A percentile compares a stretch with the other conserved stretches of the same genome.
Evolutionary conservation across 345 rosid species (phyloP).

Genomic region (Pseudoturritis turrita): DNA sequence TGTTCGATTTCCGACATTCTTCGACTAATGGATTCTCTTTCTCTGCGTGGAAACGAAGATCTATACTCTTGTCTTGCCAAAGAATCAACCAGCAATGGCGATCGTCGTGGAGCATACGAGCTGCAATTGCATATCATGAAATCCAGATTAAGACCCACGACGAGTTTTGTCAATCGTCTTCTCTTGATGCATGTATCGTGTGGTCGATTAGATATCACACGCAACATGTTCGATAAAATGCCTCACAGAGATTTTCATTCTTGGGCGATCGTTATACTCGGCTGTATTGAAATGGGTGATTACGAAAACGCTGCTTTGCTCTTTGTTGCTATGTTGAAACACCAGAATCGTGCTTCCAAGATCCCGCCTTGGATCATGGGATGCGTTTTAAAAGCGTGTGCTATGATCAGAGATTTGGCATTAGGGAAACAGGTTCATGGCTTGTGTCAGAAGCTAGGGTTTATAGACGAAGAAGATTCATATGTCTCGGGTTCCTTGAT

Average conservation of each 20-base stretch:
- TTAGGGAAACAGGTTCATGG: slow-evolving; percentile 71
- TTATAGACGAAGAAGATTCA: slow-evolving; percentile 16
- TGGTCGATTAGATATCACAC: slow-evolving; percentile 42
- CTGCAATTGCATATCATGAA: slow-evolving; percentile 41
- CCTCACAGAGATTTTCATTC: slow-evolving; percentile 45
- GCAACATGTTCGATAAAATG: slow-evolving; percentile 67
- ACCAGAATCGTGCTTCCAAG: slow-evolving; percentile 1
- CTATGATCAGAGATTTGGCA: slow-evolving; percentile 37
- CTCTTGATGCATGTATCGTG: slow-evolving; percentile 47
- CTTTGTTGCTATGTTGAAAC: slow-evolving; percentile 45
- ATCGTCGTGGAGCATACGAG: slow-evolving; percentile 41
- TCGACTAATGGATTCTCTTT: slow-evolving; percentile 48
- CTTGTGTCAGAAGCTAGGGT: slow-evolving; percentile 51
- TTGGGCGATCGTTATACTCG: slow-evolving; percentile 53
- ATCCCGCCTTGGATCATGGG: slow-evolving; percentile 45
- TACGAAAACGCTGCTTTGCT: slow-evolving; percentile 38
- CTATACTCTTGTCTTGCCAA: slow-evolving; percentile 50
- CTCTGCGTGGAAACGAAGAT: slow-evolving; percentile 44
- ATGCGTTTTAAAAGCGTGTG: slow-evolving; percentile 51
- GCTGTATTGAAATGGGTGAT: slow-evolving; percentile 35
- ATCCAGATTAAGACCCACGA: slow-evolving; percentile 28
- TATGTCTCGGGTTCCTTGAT: slow-evolving; percentile 42
- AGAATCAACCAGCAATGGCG: slow-evolving; percentile 45
- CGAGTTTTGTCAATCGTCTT: slow-evolving; percentile 40
- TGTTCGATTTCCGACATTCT: slow-evolving; percentile 41